Base-by-base conservation (phyloP, 1,139 yeast genomes). In the Candida sp. region DNA sequence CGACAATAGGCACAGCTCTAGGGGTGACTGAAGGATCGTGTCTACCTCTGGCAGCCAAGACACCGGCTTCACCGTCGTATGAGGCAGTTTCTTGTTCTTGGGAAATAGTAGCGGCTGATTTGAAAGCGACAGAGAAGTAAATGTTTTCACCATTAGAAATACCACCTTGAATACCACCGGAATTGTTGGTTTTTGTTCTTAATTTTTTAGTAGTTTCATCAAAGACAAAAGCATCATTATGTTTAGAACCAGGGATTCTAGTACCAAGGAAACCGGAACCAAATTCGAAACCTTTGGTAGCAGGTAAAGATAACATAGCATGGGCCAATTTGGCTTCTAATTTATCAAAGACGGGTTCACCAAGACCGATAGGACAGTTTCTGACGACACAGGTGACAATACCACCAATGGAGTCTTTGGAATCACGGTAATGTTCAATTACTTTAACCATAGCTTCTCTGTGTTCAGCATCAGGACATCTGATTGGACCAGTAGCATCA, bases 1-100 rank as follows among this genome's bases (percentile, higher is more conserved):
- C 99, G 38, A 93, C 98, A 59, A 93, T 93, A 42, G 99, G 99
- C 45, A 93, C 91, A 29, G 99, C 99, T 67, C 99, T 83, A 51
- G 99, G 99, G 11, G 96, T 95, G 44, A 93, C 99, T 60, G 93
- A 89, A 27, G 99, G 99, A 63, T 93, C 99, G 61, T 93, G 99
- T 75, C 99, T 86, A 48, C 99, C 99, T 64, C 93, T 84, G 35
- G 99, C 97, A 43, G 95, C 96, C 51, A 93, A 77, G 15, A 85
- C 81, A 58, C 99, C 99, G 38, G 72, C 79, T 49, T 76, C 75
- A 55, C 99, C 99, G 23, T 86, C 91, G 68, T 91, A 93, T 39
- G 93, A 80, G 29, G 90, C 80, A 22, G 99, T 93, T 37, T 74
- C 69, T 70, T 93, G 99, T 59, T 87, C 95, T 72, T 90, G 95